A percentile compares a stretch with the other conserved stretches of the same genome.
These are phyloP conservation scores for Perkinsus marinus DNA, from an alignment of 169 alveolate genomes.

Conservation along the genomic window DNA sequence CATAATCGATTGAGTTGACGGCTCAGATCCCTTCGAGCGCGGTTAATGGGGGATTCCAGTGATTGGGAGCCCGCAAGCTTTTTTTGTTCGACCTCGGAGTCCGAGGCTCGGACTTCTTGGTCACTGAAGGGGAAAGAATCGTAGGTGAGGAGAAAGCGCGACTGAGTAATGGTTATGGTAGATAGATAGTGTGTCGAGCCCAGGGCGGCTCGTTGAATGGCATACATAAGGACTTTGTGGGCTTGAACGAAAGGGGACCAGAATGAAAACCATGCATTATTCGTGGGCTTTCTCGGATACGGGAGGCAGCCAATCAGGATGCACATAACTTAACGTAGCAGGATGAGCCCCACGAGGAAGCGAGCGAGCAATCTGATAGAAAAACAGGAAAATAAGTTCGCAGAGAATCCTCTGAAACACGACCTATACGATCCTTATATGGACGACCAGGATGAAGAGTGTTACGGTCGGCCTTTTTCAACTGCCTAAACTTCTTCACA, in stretches of 20 bases:
- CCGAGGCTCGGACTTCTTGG: background rate
- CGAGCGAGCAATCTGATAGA: background rate
- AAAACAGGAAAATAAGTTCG: background rate
- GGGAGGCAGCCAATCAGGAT: background rate
- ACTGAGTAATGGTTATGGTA: background rate
- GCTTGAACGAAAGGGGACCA: no score
- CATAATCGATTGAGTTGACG: no score
- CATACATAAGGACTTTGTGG: no score
- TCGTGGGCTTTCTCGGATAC: background rate
- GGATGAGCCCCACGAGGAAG: background rate
- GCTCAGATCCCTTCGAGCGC: no score
- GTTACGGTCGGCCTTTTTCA: background rate
- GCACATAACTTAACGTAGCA: background rate
- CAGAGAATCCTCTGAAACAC: background rate
- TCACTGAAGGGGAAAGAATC: background rate
- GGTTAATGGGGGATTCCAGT: background rate
- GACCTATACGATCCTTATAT: background rate
- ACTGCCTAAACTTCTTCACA: background rate
- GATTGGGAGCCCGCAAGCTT: background rate
- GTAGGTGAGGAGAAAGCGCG: background rate
- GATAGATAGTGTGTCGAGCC: background rate
- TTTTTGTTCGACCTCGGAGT: background rate
- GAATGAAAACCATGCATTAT: no score
- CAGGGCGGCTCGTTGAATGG: background rate
- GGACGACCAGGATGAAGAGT: background rate